Evolutionary conservation across 2,329 filamentous ascomycete species (phyloP).

Genomic region (Cladophialophora psammophila): DNA sequence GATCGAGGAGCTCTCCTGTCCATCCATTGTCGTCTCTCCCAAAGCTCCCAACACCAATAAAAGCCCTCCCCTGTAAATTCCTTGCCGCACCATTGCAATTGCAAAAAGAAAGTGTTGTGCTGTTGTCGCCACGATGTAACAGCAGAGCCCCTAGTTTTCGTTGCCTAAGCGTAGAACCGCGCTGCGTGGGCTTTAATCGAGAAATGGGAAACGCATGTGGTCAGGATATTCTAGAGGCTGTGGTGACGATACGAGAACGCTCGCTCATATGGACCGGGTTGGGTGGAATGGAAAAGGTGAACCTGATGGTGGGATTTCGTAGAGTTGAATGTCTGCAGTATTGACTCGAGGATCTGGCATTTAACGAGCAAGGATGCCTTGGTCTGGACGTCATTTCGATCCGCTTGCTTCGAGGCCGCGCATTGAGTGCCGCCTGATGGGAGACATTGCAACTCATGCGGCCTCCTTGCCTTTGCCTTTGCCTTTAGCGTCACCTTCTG

Average conservation of each 20-base stretch:
- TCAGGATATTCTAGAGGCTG: not conserved
- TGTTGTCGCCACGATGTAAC: not conserved
- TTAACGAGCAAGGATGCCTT: not conserved
- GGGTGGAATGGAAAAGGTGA: not conserved
- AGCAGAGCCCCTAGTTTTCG: not conserved
- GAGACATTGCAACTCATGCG: conserved; percentile 6
- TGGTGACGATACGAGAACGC: conserved; percentile 3
- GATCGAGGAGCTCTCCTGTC: not conserved
- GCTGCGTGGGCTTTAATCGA: not conserved
- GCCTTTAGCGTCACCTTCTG: conserved; percentile 46
- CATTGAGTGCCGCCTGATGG: conserved; percentile 2
- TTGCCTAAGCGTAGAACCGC: not conserved
- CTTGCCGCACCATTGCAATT: not conserved
- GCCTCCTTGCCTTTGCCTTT: conserved; percentile 44
- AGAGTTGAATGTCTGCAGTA: conserved; percentile 7
- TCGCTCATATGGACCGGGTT: conserved; percentile 4
- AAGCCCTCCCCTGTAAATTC: not conserved
- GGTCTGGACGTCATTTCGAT: not conserved
- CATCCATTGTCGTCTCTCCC: conserved; percentile 3
- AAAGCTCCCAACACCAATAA: not conserved
- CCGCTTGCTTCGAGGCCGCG: conserved; percentile 1
- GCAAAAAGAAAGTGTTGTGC: not conserved
- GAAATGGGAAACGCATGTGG: not conserved
- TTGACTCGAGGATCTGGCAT: conserved; percentile 3
- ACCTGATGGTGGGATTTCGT: conserved; percentile 6